Conservation (phyloP, 345 rosid species). For the Carallia pectinifolia region DNA sequence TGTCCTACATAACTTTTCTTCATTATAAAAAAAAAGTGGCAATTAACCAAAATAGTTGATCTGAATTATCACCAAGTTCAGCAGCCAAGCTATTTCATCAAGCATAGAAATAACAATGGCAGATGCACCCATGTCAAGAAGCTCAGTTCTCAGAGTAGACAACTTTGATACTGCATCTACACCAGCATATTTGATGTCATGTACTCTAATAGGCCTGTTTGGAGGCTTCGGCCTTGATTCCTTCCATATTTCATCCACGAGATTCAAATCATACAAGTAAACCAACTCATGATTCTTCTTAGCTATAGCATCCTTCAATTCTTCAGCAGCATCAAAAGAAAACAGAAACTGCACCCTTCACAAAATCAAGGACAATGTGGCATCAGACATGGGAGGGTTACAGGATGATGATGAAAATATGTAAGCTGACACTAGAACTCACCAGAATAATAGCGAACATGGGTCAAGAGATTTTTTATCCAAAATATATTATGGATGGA, state of each 20-base stretch:
- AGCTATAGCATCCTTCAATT: slow-evolving; percentile 73
- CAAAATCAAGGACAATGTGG: slow-evolving; percentile 37
- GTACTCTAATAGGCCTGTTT: slow-evolving; percentile 67
- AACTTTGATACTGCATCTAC: slow-evolving; percentile 71
- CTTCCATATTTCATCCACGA: slow-evolving; percentile 92
- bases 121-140: slow-evolving; percentile 67
- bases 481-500: not conserved
- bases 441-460: not conserved
- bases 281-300: slow-evolving; percentile 80
- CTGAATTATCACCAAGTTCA: slow-evolving; percentile 68
- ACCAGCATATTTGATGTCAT: slow-evolving; percentile 86
- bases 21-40: not conserved
- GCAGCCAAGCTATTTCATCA: slow-evolving; percentile 95
- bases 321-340: slow-evolving; percentile 93
- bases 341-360: slow-evolving; percentile 99
- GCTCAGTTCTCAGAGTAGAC: slow-evolving; percentile 60
- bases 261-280: slow-evolving; percentile 64
- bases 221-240: slow-evolving; percentile 83
- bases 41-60: not conserved
- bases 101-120: slow-evolving; percentile 88
- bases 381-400: slow-evolving; percentile 33
- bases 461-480: not conserved
- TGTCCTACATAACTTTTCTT: not conserved
- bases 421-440: not conserved
- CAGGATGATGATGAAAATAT: slow-evolving; percentile 4